Evolutionary conservation across 192 early-diverging fungal genomes (phyloP), one percentile per base, ranked within the genome.

Genomic region (Diversispora epigaea): DNA sequence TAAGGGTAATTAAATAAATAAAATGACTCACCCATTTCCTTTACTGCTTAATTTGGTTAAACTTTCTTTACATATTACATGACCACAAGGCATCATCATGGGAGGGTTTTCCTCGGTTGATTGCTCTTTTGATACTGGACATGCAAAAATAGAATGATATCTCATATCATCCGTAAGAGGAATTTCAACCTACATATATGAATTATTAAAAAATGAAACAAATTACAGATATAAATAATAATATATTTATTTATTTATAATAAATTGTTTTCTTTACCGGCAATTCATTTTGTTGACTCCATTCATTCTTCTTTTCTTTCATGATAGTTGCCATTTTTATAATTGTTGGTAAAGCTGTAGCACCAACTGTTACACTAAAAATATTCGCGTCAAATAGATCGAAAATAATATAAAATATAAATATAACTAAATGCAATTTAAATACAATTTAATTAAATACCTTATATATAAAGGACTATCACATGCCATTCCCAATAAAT

Each of bases 41-140:
- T 93, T 91, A 45, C 92, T 86, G 43, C 92, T 86, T 21, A 99
- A 87, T 73, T 93, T 88, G 8, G 85, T 83, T 68, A 99, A 82
- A 80, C 92, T 93, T 76, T 95, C 97, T 77, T 93, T 90, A 83
- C 93, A 95, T 45, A 99, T 90, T 0, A 98, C 95, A 78, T 99
- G 98, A 14, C 98, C 98, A 81, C 98, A 99, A 3, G 85, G 84
- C 91, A 99, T 89, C 93, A 95, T 94, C 95, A 97, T 98, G 0
- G 98, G 98, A 56, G 96, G 96, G 71, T 99, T 99, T n/a, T 89
- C 86, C 21, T 91, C 87, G 6, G 93, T 90, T 2, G 93, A 93
- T 78, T 95, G 93, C 78, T 99, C 98, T 81, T 98, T 98, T 41
- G 89, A 90, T 2, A 99, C 98, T 6, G 98, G 98, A 79, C 98